These are phyloP conservation scores for Fusarium fujikuroi DNA, from an alignment of 2,329 filamentous ascomycete genomes.

Conservation along the genomic window DNA sequence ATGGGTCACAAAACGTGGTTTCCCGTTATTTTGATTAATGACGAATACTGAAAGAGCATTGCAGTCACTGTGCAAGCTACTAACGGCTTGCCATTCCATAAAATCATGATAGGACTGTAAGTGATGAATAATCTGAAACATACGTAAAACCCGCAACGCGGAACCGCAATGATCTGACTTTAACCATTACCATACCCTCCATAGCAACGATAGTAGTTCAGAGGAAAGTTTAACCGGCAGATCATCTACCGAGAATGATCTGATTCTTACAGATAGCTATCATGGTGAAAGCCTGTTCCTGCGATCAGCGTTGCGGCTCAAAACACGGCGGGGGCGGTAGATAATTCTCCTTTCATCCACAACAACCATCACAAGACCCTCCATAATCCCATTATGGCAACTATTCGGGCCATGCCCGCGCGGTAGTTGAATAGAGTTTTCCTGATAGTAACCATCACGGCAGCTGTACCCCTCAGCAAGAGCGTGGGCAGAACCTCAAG, in stretches of 20 bases:
- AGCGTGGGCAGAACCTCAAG: neutral
- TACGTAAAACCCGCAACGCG: neutral
- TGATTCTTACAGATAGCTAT: neutral
- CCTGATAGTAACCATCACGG: neutral
- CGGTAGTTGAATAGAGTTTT: neutral
- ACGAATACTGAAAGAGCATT: fast-evolving
- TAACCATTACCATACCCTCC: neutral
- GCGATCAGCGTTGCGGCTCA: no score
- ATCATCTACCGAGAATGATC: neutral
- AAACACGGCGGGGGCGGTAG: neutral
- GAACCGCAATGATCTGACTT: neutral
- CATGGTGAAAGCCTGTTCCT: fast-evolving
- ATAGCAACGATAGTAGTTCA: neutral
- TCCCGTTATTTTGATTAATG: neutral
- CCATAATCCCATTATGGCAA: neutral
- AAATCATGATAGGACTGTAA: fast-evolving
- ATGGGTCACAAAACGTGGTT: neutral
- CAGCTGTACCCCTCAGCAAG: no score
- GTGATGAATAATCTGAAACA: neutral
- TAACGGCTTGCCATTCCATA: neutral
- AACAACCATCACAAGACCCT: neutral
- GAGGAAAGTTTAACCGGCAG: neutral
- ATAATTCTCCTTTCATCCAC: neutral
- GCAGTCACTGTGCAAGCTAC: fast-evolving
- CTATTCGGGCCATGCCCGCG: neutral